These are phyloP conservation scores for Russula ochroleuca DNA, from an alignment of 768 basidiomycete genomes.

Conservation along the genomic window DNA sequence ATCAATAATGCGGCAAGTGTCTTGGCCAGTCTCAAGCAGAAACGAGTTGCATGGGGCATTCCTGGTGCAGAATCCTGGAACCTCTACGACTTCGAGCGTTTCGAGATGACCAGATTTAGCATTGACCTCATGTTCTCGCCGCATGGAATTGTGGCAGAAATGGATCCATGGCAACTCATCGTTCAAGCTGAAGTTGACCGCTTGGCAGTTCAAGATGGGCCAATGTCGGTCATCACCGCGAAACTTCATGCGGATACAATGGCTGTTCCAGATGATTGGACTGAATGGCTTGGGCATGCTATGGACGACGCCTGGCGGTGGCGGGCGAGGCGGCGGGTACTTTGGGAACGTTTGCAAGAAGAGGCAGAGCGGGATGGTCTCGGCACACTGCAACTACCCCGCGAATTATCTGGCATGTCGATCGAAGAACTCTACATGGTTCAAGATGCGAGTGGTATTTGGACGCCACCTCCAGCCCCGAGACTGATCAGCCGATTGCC, in stretches of 20 bases:
- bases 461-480: constrained; percentile 25
- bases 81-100: constrained; percentile 24
- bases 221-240: background rate
- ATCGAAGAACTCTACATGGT: constrained; percentile 14
- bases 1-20: background rate
- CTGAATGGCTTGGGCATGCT: constrained; percentile 16
- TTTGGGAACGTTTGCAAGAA: constrained; percentile 24
- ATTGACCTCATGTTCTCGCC: constrained; percentile 25
- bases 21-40: constrained; percentile 16
- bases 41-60: constrained; percentile 20
- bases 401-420: constrained; percentile 19
- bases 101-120: constrained; percentile 21
- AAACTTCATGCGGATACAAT: background rate
- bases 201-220: background rate
- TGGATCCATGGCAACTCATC: constrained; percentile 22
- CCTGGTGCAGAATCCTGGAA: constrained; percentile 21
- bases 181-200: constrained; percentile 17
- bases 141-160: constrained; percentile 16
- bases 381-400: constrained; percentile 13
- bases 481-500: constrained; percentile 14
- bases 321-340: constrained; percentile 26
- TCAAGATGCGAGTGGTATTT: constrained; percentile 2
- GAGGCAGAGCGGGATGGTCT: constrained; percentile 25
- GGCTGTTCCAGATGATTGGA: constrained; percentile 20
- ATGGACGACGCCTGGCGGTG: constrained; percentile 20